Evolutionary conservation across 2,329 filamentous ascomycete species (phyloP).

Genomic region (Tolypocladium tropicale): DNA sequence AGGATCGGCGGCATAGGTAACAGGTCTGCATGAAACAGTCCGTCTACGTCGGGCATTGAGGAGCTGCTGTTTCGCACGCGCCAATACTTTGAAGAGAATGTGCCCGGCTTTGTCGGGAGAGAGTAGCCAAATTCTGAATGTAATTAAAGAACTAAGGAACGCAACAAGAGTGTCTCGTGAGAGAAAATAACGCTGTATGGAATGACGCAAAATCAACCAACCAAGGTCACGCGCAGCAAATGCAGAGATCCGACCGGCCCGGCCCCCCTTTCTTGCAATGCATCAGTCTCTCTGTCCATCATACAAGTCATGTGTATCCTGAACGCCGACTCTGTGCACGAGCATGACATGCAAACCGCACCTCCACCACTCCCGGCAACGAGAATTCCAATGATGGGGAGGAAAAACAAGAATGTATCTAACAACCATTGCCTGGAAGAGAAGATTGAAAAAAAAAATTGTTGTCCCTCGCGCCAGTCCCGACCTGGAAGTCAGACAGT

Average conservation of each 20-base stretch:
- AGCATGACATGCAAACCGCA: background rate
- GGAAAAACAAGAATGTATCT: background rate
- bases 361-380: background rate
- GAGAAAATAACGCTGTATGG: background rate
- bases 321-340: background rate
- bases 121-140: background rate
- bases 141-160: background rate
- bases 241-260: background rate
- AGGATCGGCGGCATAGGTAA: background rate
- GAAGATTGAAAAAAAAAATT: background rate
- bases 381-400: background rate
- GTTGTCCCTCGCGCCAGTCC: constrained; percentile 14
- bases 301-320: background rate
- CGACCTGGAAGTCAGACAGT: background rate
- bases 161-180: background rate
- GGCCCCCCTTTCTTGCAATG: background rate
- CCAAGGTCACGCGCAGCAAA: background rate
- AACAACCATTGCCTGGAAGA: background rate
- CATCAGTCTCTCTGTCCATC: background rate
- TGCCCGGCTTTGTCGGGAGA: background rate
- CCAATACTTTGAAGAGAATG: background rate
- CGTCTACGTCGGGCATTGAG: no score
- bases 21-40: background rate
- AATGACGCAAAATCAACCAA: background rate
- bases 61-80: no score